Conservation (phyloP, 306 rosid genomes). For the Quercus glauca region DNA sequence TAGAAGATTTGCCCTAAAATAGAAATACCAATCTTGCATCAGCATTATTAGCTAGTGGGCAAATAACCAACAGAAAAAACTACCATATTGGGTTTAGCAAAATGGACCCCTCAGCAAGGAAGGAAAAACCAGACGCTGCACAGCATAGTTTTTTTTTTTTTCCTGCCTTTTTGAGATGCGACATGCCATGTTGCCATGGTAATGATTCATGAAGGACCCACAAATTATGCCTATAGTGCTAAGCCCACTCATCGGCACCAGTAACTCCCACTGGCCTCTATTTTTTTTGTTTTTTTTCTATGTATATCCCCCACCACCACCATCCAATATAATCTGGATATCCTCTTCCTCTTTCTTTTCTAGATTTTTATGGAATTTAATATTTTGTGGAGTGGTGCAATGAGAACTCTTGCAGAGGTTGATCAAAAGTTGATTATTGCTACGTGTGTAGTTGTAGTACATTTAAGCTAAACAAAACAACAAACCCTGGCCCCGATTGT, state of each 20-base stretch:
- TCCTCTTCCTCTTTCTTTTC: conserved; percentile 12
- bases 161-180: conserved; percentile 28
- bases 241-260: conserved; percentile 59
- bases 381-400: neutral
- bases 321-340: conserved; percentile 1
- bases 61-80: conserved; percentile 42
- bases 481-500: too few relatives aligned
- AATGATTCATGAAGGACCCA: conserved; percentile 66
- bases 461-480: too few relatives aligned
- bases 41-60: neutral
- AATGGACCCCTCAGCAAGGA: conserved; percentile 18
- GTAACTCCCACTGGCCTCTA: conserved; percentile 32
- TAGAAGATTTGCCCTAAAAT: conserved; percentile 14
- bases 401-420: neutral
- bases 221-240: conserved; percentile 44
- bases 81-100: conserved; percentile 20
- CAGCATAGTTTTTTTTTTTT: neutral
- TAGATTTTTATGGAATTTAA: conserved; percentile 18
- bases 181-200: conserved; percentile 29
- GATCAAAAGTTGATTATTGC: neutral
- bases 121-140: conserved; percentile 35
- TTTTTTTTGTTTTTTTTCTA: neutral
- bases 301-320: conserved; percentile 11
- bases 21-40: conserved; percentile 6
- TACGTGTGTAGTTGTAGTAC: neutral